Percentiles rank a stretch among this genome's conserved stretches.
These are phyloP conservation scores for Henckelia pumila DNA, from an alignment of 257 asterid species.

Conservation along the genomic window DNA sequence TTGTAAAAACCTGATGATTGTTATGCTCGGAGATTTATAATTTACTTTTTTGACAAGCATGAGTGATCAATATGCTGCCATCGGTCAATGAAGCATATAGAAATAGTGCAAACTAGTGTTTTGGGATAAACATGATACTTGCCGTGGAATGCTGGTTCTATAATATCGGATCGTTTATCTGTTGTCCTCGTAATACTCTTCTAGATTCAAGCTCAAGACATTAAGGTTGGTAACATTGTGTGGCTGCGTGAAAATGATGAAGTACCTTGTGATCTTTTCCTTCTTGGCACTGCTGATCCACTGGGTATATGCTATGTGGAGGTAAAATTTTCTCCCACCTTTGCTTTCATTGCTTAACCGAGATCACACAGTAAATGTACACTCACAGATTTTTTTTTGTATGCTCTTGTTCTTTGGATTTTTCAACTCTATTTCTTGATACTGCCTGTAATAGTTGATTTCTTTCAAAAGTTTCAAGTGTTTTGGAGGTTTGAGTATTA, in stretches of 20 bases:
- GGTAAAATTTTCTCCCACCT: slow-evolving; percentile 46
- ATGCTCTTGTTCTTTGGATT: slow-evolving; percentile 17
- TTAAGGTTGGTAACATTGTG: slow-evolving; percentile 84
- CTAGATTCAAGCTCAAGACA: slow-evolving; percentile 89
- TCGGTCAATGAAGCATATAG: neutral
- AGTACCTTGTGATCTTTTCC: slow-evolving; percentile 94
- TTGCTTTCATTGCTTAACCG: slow-evolving; percentile 9
- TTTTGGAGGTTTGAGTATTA: slow-evolving; percentile 8
- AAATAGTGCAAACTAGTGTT: neutral
- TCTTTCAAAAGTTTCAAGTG: slow-evolving; percentile 17
- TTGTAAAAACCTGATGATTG: too few species aligned
- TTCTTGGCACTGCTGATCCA: slow-evolving; percentile 93
- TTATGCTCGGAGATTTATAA: neutral
- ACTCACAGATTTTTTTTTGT: neutral
- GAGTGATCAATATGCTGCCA: neutral
- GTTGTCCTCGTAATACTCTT: slow-evolving; percentile 22
- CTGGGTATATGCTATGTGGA: slow-evolving; percentile 88
- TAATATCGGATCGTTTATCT: slow-evolving; percentile 18
- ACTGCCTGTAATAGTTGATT: neutral
- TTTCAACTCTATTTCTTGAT: neutral
- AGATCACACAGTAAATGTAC: slow-evolving; percentile 6
- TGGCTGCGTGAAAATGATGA: slow-evolving; percentile 99
- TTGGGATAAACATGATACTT: neutral
- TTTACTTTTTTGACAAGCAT: neutral
- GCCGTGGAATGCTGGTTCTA: neutral